Evolutionary conservation across 306 rosid genomes (phyloP), one percentile per base, ranked within the genome.

Genomic region (Acacia acuminata): DNA sequence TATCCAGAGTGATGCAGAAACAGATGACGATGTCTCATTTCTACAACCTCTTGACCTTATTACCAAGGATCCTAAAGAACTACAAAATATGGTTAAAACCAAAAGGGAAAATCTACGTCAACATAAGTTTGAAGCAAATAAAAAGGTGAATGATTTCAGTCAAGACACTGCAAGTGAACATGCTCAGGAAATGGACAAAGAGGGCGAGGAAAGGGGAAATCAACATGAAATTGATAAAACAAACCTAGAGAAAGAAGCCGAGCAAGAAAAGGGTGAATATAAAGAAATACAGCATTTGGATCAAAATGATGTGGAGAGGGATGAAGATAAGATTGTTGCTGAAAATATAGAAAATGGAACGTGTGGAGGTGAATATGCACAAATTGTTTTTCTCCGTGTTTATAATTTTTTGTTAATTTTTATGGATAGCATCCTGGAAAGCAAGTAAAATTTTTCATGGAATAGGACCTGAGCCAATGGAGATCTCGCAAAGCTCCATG

Each of bases 31-130:
- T 77, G 82, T 89, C 60, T 89, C 95, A 7, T 89, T 85, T 73
- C 82, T 91, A 63, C 93, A 89, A 82, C 95, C 95, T 34, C 74
- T 91, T 76, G 95, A 91, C 83, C 93, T 91, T 27, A 89, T 91
- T 75, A 88, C 95, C 4, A 91, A 91, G 79, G 93, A 88, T 45
- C 86, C 86, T 8, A 60, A 80, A 68, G 92, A 89, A 75, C 82
- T 91, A 42, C 88, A 85, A 72, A 82, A 82, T 75, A 85, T 91
- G 16, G 84, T 89, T 16, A 88, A 82, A 69, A 87, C 86, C 61
- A 88, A 87, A 73, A 91, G 85, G 87, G 89, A 88, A 69, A 85
- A 80, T 74, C 79, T 85, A 53, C 85, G 78, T n/a, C 87, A 85
- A 56, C 80, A 85, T 44, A 87, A 79, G 77, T 9, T 13, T 67